These are phyloP conservation scores for Paracorniculantispora psalliotae DNA, from an alignment of 2,329 filamentous ascomycete species.

Conservation along the genomic window DNA sequence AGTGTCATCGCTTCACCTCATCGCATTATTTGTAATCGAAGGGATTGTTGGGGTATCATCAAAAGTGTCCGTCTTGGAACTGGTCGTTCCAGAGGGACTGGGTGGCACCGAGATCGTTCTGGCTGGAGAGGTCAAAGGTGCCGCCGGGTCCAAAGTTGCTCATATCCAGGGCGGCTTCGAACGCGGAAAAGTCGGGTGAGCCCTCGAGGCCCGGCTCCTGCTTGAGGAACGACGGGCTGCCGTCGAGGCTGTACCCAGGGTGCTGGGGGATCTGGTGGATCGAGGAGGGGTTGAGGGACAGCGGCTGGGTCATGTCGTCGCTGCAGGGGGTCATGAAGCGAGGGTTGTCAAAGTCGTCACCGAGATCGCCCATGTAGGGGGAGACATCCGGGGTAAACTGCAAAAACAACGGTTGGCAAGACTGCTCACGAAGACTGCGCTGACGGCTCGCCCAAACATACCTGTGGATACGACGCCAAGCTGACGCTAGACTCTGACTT, in stretches of 20 bases:
- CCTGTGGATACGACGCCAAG: constrained; percentile 26
- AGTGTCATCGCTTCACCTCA: constrained; percentile 10
- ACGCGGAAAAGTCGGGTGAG: constrained; percentile 35
- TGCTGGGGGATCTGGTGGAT: constrained; percentile 1
- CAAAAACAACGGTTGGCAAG: constrained; percentile 24
- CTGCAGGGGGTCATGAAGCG: constrained; percentile 51
- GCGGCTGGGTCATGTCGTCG: constrained; percentile 38
- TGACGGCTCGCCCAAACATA: constrained; percentile 26
- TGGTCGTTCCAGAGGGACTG: constrained; percentile 28
- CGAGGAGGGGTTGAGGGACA: constrained; percentile 23
- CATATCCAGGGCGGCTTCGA: constrained; percentile 37
- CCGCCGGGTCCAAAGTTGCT: constrained; percentile 29
- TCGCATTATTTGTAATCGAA: constrained; percentile 6
- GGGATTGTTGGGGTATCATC: constrained; percentile 21
- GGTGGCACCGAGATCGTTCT: constrained; percentile 21
- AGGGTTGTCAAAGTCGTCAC: constrained; percentile 29
- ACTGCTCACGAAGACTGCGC: constrained; percentile 29
- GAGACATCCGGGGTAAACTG: constrained; percentile 37
- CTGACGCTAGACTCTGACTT: constrained; percentile 36
- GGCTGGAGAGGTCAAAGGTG: constrained; percentile 26
- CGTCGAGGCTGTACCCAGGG: constrained; percentile 17
- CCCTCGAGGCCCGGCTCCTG: constrained; percentile 25
- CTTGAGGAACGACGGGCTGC: constrained; percentile 24
- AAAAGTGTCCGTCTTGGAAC: constrained; percentile 28
- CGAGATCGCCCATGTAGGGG: constrained; percentile 31